phyloP scores from a whole-genome alignment of 1,284 basidiomycete species.

The Ustilago loliicola region DNA sequence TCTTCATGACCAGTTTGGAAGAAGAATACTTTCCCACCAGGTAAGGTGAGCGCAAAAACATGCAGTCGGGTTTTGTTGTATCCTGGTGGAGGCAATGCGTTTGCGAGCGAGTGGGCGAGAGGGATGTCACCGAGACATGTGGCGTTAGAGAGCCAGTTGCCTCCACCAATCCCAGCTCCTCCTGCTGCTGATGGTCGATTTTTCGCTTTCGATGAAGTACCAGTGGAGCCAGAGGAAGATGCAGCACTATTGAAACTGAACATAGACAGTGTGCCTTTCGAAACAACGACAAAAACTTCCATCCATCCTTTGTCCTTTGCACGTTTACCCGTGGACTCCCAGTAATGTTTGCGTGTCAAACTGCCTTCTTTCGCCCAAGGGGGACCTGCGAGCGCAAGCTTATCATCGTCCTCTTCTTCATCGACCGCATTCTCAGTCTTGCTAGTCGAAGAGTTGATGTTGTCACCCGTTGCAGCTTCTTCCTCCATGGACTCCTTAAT shows the following conservation, averaged over 20 bases:
- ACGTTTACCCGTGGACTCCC: slow-evolving; percentile 84
- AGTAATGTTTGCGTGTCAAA: slow-evolving; percentile 92
- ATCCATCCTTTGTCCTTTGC: slow-evolving; percentile 86
- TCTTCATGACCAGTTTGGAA: slow-evolving; percentile 98
- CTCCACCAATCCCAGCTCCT: slow-evolving; percentile 80
- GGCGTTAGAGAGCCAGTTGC: slow-evolving; percentile 95
- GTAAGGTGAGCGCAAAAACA: slow-evolving; percentile 93
- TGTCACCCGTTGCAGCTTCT: slow-evolving; percentile 73
- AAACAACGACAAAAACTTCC: slow-evolving; percentile 94
- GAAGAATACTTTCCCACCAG: slow-evolving; percentile 90
- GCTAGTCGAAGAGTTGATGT: slow-evolving; percentile 71
- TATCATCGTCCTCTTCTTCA: slow-evolving; percentile 78
- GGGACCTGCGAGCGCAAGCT: slow-evolving; percentile 90
- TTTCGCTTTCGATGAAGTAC: slow-evolving; percentile 9
- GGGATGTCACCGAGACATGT: slow-evolving; percentile 82
- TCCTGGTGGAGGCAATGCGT: slow-evolving; percentile 88
- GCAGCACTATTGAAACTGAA: slow-evolving; percentile 73
- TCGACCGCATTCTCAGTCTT: slow-evolving; percentile 15
- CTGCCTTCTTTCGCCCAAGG: slow-evolving; percentile 99
- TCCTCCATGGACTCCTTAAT: slow-evolving; percentile 94
- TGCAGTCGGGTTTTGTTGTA: slow-evolving; percentile 89
- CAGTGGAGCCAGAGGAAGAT: slow-evolving; percentile 8
- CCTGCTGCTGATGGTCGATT: slow-evolving; percentile 4
- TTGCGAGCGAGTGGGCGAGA: slow-evolving; percentile 88
- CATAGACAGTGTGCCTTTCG: slow-evolving; percentile 92